phyloP scores from a whole-genome alignment of 257 asterid genomes.

The Anisodus tanguticus region DNA sequence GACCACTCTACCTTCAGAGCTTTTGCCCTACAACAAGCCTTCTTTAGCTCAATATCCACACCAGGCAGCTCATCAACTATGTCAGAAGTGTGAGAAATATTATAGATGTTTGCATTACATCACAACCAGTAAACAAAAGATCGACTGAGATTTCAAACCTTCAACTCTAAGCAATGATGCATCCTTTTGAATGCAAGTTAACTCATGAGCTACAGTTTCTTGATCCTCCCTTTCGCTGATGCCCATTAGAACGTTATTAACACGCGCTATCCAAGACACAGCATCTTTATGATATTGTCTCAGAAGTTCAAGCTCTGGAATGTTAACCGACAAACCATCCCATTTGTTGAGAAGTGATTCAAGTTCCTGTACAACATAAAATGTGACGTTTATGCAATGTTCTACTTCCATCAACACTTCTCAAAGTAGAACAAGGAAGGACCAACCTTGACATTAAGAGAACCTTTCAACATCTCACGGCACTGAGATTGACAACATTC shows the following conservation, averaged over 20 bases:
- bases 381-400: constrained; percentile 30
- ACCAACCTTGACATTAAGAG: constrained; percentile 65
- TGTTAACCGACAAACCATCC: constrained; percentile 63
- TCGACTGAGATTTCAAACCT: constrained; percentile 48
- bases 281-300: constrained; percentile 66
- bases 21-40: constrained; percentile 78
- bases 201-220: constrained; percentile 64
- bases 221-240: constrained; percentile 74
- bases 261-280: constrained; percentile 72
- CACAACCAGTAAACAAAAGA: constrained; percentile 27
- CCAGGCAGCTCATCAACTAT: constrained; percentile 74
- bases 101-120: constrained; percentile 12
- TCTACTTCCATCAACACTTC: constrained; percentile 32
- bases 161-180: constrained; percentile 65
- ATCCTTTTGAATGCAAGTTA: constrained; percentile 66
- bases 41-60: constrained; percentile 74
- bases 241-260: constrained; percentile 55
- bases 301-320: constrained; percentile 79
- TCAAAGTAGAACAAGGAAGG: constrained; percentile 28
- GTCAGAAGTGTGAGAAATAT: constrained; percentile 32
- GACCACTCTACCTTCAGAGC: constrained; percentile 64
- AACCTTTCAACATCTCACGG: constrained; percentile 63
- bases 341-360: constrained; percentile 59
- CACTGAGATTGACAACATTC: constrained; percentile 72
- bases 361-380: constrained; percentile 60